phyloP scores from a whole-genome alignment of 1,284 basidiomycete species.

The Vanrija sp. region DNA sequence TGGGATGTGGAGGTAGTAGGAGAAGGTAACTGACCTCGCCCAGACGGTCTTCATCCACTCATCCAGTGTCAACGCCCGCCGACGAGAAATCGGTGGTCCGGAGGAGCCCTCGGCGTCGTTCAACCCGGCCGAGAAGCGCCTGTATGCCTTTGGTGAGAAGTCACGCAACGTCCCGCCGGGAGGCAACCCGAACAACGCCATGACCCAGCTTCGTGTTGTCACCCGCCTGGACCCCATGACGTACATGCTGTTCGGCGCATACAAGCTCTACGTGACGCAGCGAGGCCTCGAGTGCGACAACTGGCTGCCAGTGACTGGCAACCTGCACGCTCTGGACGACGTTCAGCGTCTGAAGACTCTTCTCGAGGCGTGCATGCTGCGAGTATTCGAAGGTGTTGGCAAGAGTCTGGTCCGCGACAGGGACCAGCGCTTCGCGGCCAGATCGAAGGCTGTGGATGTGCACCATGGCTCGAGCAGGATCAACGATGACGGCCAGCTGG shows the following conservation, averaged over 20 bases:
- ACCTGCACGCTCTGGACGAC: constrained; percentile 73
- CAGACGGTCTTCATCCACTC: constrained; percentile 62
- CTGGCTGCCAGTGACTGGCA: constrained; percentile 84
- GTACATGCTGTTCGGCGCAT: constrained; percentile 89
- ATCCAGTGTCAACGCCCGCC: constrained; percentile 79
- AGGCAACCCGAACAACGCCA: constrained; percentile 29
- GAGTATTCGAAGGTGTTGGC: constrained; percentile 85
- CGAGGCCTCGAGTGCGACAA: constrained; percentile 79
- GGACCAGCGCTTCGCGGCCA: constrained; percentile 26
- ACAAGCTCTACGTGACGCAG: constrained; percentile 64
- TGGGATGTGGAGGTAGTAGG: neutral
- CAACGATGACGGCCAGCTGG: constrained; percentile 32
- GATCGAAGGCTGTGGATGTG: constrained; percentile 18
- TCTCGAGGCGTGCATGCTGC: constrained; percentile 80
- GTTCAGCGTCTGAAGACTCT: constrained; percentile 76
- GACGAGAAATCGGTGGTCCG: constrained; percentile 55
- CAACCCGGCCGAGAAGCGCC: constrained; percentile 62
- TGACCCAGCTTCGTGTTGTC: constrained; percentile 63
- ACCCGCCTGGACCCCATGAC: constrained; percentile 85
- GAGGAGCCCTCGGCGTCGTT: constrained; percentile 50
- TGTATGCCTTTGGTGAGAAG: constrained; percentile 85
- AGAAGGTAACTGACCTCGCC: neutral
- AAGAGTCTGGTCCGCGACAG: constrained; percentile 31
- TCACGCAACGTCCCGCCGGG: constrained; percentile 58
- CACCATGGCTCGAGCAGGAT: constrained; percentile 19